Evolutionary conservation across 306 rosid species (phyloP).

Genomic region (Vigna hirtella): DNA sequence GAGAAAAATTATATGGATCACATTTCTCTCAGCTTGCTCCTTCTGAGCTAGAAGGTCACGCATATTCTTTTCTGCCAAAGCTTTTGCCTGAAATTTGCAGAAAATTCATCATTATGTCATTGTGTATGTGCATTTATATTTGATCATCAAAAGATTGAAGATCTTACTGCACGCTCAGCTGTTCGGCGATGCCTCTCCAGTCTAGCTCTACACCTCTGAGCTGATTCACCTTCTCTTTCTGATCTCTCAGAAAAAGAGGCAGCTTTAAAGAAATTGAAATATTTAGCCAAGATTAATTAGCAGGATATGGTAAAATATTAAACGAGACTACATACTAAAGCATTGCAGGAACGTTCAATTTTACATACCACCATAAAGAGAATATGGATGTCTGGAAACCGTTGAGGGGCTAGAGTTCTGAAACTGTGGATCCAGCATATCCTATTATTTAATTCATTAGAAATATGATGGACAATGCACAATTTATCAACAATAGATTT

Average conservation of each 20-base stretch:
- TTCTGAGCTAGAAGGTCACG: slow-evolving; percentile 28
- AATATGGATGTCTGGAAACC: slow-evolving; percentile 25
- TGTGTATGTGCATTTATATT: background rate
- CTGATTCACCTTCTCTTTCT: slow-evolving; percentile 23
- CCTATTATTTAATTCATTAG: slow-evolving; percentile 4
- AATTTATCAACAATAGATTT: background rate
- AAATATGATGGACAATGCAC: background rate
- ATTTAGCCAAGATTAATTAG: background rate
- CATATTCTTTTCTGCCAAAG: slow-evolving; percentile 29
- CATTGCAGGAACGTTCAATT: slow-evolving; percentile 1
- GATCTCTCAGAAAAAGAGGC: slow-evolving; percentile 15
- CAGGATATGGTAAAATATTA: background rate
- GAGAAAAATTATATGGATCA: background rate
- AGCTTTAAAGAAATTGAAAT: slow-evolving; percentile 3
- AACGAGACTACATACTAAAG: background rate
- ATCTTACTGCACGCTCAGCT: slow-evolving; percentile 28
- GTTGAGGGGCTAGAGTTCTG: background rate
- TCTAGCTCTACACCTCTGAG: slow-evolving; percentile 26
- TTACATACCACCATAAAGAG: slow-evolving; percentile 28
- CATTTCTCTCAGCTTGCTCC: slow-evolving; percentile 28
- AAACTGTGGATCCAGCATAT: slow-evolving; percentile 10
- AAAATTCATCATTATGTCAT: background rate
- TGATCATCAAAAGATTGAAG: background rate
- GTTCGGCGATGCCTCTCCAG: slow-evolving; percentile 25
- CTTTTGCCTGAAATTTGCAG: slow-evolving; percentile 18